A percentile compares a stretch with the other conserved stretches of the same genome.
These are phyloP conservation scores for Fusarium irregulare DNA, from an alignment of 2,329 filamentous ascomycete species.

Conservation along the genomic window DNA sequence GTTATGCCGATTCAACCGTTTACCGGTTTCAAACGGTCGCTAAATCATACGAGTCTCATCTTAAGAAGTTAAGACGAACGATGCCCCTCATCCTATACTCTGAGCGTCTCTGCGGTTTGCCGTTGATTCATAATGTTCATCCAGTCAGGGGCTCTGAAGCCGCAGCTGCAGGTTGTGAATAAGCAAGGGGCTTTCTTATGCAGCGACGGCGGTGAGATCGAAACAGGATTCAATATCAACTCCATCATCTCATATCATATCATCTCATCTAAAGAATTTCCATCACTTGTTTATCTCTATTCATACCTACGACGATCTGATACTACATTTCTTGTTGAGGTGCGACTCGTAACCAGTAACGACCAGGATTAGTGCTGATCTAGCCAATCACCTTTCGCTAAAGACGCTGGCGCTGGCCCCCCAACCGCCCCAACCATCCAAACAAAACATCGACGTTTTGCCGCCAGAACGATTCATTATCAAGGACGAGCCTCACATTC, in stretches of 20 bases:
- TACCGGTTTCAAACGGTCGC: neutral
- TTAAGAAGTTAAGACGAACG: neutral
- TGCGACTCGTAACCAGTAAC: neutral
- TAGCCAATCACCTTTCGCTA: slow-evolving; percentile 18
- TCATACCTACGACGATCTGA: neutral
- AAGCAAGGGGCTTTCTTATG: slow-evolving; percentile 5
- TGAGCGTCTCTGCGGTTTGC: neutral
- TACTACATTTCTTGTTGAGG: neutral
- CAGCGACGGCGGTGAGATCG: slow-evolving; percentile 16
- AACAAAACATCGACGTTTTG: slow-evolving; percentile 16
- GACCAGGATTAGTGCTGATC: slow-evolving; percentile 15
- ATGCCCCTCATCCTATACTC: neutral
- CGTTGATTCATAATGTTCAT: neutral
- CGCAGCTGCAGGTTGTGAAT: slow-evolving; percentile 18
- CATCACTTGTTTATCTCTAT: neutral
- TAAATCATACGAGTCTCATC: neutral
- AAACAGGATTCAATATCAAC: neutral
- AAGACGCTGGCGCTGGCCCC: slow-evolving; percentile 35
- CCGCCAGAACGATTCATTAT: slow-evolving; percentile 19
- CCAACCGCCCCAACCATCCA: slow-evolving; percentile 28
- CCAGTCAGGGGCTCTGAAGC: neutral
- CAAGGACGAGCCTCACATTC: slow-evolving; percentile 26
- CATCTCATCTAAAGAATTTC: neutral
- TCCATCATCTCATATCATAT: neutral
- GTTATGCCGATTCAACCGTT: neutral